phyloP scores from a whole-genome alignment of 2,329 filamentous ascomycete genomes.

The Capronia coronata region DNA sequence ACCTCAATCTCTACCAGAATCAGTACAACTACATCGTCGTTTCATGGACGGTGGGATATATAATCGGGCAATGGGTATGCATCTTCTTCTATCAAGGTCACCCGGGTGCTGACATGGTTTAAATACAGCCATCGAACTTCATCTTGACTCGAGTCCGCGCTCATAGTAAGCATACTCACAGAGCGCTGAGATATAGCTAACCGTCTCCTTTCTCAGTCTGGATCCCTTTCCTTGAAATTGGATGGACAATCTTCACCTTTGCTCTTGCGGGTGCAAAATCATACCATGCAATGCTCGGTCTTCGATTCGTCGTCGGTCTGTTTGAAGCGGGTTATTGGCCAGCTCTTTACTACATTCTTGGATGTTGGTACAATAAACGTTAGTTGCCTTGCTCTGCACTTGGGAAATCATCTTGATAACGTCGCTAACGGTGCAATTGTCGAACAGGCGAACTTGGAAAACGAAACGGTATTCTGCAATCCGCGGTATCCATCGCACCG shows the following conservation, averaged over 20 bases:
- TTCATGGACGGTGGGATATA: conserved; percentile 19
- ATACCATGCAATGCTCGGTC: conserved; percentile 12
- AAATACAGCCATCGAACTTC: conserved; percentile 19
- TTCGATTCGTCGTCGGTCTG: conserved; percentile 18
- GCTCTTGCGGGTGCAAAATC: conserved; percentile 15
- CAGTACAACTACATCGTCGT: conserved; percentile 42
- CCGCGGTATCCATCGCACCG: conserved; percentile 21
- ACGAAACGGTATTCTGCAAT: conserved; percentile 20
- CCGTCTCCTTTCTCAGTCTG: conserved; percentile 44
- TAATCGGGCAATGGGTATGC: conserved; percentile 48
- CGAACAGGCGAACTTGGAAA: conserved; percentile 27
- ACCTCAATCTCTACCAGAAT: conserved; percentile 47
- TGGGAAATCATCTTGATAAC: background rate
- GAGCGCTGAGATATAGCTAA: conserved; percentile 31
- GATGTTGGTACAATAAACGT: conserved; percentile 22
- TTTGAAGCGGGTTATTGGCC: conserved; percentile 25
- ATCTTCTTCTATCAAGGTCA: conserved; percentile 25
- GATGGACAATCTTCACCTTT: conserved; percentile 21
- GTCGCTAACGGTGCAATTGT: conserved; percentile 13
- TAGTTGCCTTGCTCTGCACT: background rate
- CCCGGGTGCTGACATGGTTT: background rate
- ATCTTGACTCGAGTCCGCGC: conserved; percentile 20
- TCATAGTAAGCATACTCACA: conserved; percentile 12
- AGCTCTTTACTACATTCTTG: conserved; percentile 24
- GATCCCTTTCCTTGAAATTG: conserved; percentile 25